Evolutionary conservation across 2,329 filamentous ascomycete species (phyloP), one percentile per base, ranked within the genome.

Genomic region (Colletotrichum nymphaeae): DNA sequence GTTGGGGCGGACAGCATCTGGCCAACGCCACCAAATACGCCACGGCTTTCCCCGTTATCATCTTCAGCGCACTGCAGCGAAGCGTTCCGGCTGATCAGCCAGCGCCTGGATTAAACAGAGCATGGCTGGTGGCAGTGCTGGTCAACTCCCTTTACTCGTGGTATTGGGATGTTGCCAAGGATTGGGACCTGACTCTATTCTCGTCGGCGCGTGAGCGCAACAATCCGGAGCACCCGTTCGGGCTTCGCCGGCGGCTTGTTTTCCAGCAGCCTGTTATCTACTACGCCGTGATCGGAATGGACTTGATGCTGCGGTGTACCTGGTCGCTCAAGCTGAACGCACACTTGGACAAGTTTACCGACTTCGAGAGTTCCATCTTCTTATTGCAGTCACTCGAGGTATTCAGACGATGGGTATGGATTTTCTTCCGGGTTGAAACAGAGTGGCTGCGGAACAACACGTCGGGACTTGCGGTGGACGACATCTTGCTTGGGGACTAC

Each of bases 131-230:
- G 46, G 93, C 93, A 56, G 93, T 94, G 35, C 85, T 95, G 42
- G 80, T 97, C 78, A 98, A 99, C 82, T 97, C 94, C 16, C 86
- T 93, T 57, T 99, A 98, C 84, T 95, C 93, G n/a, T 98, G 98
- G 86, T 99, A 97, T 87, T 99, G 97, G 97, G 97, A 99, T 79
- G 92, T 98, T 35, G 89, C 94, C 68, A 97, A 95, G 85, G 97
- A 99, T 86, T 99, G 97, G 97, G 97, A 98, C 80, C 87, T 99
- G 75, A 94, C 93, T 0, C 88, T 98, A 16, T 94, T 98, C 79
- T 90, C 93, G 3, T 81, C 87, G 1, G 81, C 85, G 16, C 84
- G 83, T 49, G 87, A 90, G 74, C 90, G 93, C 75, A 87, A 87
- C 76, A 87, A 88, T 12, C 88, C 88, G 1, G 90, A 93, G 30